A percentile compares a stretch with the other conserved stretches of the same genome.
phyloP scores from a whole-genome alignment of 139 green algal genomes.

The Micractinium conductrix region DNA sequence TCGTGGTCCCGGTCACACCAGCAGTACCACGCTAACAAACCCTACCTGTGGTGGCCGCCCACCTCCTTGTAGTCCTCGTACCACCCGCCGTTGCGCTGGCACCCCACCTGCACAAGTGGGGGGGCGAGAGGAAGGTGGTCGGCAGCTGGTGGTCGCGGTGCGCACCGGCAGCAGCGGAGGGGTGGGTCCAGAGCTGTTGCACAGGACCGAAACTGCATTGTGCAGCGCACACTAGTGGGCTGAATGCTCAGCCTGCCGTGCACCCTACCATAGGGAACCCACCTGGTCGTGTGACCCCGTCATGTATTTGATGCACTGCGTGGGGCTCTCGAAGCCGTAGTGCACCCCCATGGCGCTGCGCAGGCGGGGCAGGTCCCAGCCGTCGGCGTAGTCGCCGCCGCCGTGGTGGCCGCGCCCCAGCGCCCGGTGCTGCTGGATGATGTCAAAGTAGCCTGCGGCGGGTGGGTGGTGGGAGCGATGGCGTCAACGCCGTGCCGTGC shows the following conservation, averaged over 20 bases:
- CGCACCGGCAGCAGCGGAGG: too few relatives aligned
- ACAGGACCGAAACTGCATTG: too few relatives aligned
- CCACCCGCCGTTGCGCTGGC: conserved; percentile 62
- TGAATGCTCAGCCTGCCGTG: not conserved
- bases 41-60: conserved; percentile 55
- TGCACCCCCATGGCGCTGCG: conserved; percentile 65
- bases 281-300: conserved; percentile 72
- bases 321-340: conserved; percentile 61
- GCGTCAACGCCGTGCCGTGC: too few relatives aligned
- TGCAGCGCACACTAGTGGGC: not conserved
- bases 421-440: conserved; percentile 54
- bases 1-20: too few relatives aligned
- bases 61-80: conserved; percentile 66
- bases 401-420: conserved; percentile 64
- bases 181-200: too few relatives aligned
- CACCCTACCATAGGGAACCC: not conserved
- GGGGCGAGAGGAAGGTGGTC: too few relatives aligned
- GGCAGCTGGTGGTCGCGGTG: too few relatives aligned
- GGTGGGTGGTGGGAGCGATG: not conserved
- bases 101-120: too few relatives aligned
- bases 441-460: conserved; percentile 59
- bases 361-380: conserved; percentile 62
- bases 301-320: conserved; percentile 81
- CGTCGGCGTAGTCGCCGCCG: conserved; percentile 59
- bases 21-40: too few relatives aligned